Evolutionary conservation across 1,139 yeast species (phyloP), one percentile per base, ranked within the genome.

Genomic region (Saccharomyces hybrid): DNA sequence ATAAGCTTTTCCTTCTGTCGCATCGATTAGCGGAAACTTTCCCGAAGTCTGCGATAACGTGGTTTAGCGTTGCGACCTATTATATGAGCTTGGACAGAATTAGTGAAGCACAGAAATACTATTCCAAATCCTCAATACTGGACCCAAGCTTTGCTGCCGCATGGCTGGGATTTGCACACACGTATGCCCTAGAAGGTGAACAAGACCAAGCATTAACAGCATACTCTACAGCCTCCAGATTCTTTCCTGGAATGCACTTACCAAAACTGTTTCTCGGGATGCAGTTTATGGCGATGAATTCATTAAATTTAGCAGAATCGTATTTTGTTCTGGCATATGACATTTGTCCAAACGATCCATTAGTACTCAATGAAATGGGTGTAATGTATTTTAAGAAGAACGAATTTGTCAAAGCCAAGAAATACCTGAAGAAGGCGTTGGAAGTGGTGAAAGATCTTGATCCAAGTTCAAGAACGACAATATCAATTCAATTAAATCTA

Each of bases 201-300:
- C 98, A 95, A 66, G 99, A 95, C 69, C 99, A 95, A 70, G 99
- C 99, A 1, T 86, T 93, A 23, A 86, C 97, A 57, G 99, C 99
- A 0, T 95, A 91, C 71, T 93, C 98, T 1, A 91, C 96, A 38
- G 98, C 98, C 0, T 91, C 97, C 0, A 75, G 97, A 57, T 77
- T 91, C 51, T 95, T 93, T 66, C 97, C 96, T 0, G 99, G 99
- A 2, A 86, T 95, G 5, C 98, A 93, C 70, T 73, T 91, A 51
- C 99, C 99, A 2, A 84, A 88, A 63, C 73, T 95, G 56, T 93
- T 88, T 65, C 76, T 95, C 51, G 99, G 99, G 2, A 95, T 93
- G 97, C 98, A 95, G 72, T 95, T 93, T 70, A 74, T 90, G 59
- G 91, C 88, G 59, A 86, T 93, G 82, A 86, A 85, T 67, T 91